Evolutionary conservation across 768 basidiomycete genomes (phyloP), one percentile per base, ranked within the genome.

Genomic region (Mycena chlorophos): DNA sequence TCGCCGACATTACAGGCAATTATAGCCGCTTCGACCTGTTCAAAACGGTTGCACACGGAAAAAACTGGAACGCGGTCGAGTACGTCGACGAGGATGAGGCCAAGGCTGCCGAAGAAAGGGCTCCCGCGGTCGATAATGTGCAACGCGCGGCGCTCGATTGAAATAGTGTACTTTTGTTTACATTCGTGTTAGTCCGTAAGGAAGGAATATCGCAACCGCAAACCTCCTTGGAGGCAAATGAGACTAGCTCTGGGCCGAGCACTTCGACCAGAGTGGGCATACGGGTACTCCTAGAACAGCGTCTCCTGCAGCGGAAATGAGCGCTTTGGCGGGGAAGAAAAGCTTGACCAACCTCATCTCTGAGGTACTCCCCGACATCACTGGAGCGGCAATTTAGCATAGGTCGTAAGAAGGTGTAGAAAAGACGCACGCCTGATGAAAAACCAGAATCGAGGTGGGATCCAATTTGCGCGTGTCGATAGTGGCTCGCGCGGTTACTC

Each of bases 361-460:
- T 87, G 27, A 99, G 76, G 70, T 98, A 99, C 77, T 99, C 97
- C 54, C 97, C 97, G 22, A 98, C 92, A 72, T 99, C 97, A 46
- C 94, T 97, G 66, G n/a, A n/a, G n/a, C n/a, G n/a, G n/a, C 43
- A 39, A 23, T 14, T 48, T 10, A 27, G 37, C 54, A 38, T 46
- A 43, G 66, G 39, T 55, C 10, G 42, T 53, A 42, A 40, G 54
- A 48, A 43, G 29, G 26, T 43, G 51, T 55, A 30, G 55, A 43
- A 40, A 43, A 49, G 23, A 69, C 88, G 53, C 68, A 95, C 92
- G 97, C 89, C 77, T 99, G 97, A 68, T 98, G 97, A 74, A 98
- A 99, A 2, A 98, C 97, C 47, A 99, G 87, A 55, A 99, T 98
- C 5, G 91, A 86, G 22, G 95, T 98, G 22, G 97, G 97, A 68